A percentile compares a stretch with the other conserved stretches of the same genome.
Evolutionary conservation across 2,329 filamentous ascomycete genomes (phyloP).

Genomic region (Sporothrix curviconia): DNA sequence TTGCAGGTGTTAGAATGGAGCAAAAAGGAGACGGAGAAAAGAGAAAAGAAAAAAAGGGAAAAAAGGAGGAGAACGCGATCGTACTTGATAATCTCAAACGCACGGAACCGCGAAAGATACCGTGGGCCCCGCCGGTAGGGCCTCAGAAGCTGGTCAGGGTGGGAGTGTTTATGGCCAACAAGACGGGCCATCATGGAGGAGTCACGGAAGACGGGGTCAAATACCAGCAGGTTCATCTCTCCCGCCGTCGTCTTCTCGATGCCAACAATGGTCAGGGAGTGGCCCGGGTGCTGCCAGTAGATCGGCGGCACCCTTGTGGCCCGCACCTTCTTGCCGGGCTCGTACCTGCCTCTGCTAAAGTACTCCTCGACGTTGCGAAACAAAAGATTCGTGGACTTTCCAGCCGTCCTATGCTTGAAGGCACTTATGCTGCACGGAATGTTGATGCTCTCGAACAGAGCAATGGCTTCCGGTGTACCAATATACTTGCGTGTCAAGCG

Average conservation of each 20-base stretch:
- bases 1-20: not conserved
- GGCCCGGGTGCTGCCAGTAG: slow-evolving; percentile 82
- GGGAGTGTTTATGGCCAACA: slow-evolving; percentile 39
- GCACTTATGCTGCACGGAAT: slow-evolving; percentile 63
- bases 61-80: slow-evolving; percentile 20
- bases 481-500: slow-evolving; percentile 90
- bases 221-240: slow-evolving; percentile 66
- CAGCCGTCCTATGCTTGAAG: slow-evolving; percentile 43
- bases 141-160: slow-evolving; percentile 53
- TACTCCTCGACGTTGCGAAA: slow-evolving; percentile 65
- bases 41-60: not conserved
- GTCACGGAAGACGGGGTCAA: slow-evolving; percentile 78
- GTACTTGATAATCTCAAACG: slow-evolving; percentile 75
- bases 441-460: slow-evolving; percentile 63
- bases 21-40: not conserved
- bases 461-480: slow-evolving; percentile 82
- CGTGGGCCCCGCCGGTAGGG: slow-evolving; percentile 64
- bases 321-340: slow-evolving; percentile 55
- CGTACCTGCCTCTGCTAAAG: slow-evolving; percentile 53
- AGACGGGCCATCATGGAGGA: slow-evolving; percentile 56
- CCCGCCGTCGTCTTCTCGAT: slow-evolving; percentile 65
- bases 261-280: slow-evolving; percentile 86
- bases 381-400: slow-evolving; percentile 50
- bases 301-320: slow-evolving; percentile 71
- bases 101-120: slow-evolving; percentile 63